Percentiles rank a stretch among this genome's conserved stretches.
phyloP scores from a whole-genome alignment of 2,329 filamentous ascomycete genomes.

The Mycosphaerella sp. region DNA sequence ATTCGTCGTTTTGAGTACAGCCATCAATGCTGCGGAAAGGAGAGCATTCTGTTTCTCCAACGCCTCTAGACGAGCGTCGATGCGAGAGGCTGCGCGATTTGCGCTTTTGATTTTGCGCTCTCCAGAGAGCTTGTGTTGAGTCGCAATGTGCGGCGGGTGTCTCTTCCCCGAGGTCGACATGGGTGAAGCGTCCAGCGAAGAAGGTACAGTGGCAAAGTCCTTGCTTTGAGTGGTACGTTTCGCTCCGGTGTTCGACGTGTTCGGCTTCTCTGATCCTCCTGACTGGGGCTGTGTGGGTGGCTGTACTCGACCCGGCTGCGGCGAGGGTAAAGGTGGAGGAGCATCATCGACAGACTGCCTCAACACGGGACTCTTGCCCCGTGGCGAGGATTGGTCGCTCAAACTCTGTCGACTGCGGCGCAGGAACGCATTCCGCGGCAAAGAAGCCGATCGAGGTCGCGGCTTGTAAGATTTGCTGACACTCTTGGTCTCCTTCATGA shows the following conservation, averaged over 20 bases:
- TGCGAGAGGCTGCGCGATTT: slow-evolving; percentile 13
- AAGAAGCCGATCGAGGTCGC: slow-evolving; percentile 29
- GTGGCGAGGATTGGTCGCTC: slow-evolving; percentile 16
- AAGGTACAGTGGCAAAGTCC: slow-evolving; percentile 22
- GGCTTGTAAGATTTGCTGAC: slow-evolving; percentile 26
- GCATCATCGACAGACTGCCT: slow-evolving; percentile 17
- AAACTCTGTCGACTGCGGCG: slow-evolving; percentile 20
- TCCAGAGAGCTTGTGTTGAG: slow-evolving; percentile 12
- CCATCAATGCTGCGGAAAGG: slow-evolving; percentile 37
- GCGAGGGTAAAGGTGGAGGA: slow-evolving; percentile 30
- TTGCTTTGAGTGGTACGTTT: slow-evolving; percentile 19
- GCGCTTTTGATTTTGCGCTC: slow-evolving; percentile 11
- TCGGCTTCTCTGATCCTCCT: slow-evolving; percentile 26
- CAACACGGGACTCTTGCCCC: slow-evolving; percentile 13
- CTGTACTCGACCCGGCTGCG: slow-evolving; percentile 30
- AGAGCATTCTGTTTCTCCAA: slow-evolving; percentile 37
- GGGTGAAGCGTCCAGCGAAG: slow-evolving; percentile 22
- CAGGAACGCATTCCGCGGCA: slow-evolving; percentile 21
- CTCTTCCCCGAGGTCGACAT: slow-evolving; percentile 16
- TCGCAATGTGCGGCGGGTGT: slow-evolving; percentile 23
- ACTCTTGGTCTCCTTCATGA: slow-evolving; percentile 26
- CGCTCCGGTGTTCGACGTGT: slow-evolving; percentile 8
- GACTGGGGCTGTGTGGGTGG: slow-evolving; percentile 33
- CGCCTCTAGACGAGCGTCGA: slow-evolving; percentile 34
- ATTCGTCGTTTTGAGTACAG: slow-evolving; percentile 35